Percentiles rank a stretch among this genome's conserved stretches.
phyloP scores from a whole-genome alignment of 305 asterid genomes.

The Solanum aculeatissimum region DNA sequence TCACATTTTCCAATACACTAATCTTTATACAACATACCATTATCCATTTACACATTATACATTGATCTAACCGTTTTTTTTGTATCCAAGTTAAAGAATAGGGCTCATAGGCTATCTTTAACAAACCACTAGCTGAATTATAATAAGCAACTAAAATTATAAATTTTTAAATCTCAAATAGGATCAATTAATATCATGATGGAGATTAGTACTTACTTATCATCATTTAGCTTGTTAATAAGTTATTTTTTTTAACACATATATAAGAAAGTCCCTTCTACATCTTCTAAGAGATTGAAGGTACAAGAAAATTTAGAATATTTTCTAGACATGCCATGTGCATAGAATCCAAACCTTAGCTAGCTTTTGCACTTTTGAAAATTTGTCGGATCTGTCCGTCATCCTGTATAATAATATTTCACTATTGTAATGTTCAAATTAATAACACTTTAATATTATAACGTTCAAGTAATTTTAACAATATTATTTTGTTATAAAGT shows the following conservation, averaged over 20 bases:
- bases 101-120: not conserved
- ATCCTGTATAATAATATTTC: not conserved
- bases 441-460: too few species aligned
- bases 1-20: too few species aligned
- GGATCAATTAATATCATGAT: not conserved
- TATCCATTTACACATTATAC: too few species aligned
- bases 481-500: too few species aligned
- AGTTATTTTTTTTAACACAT: too few species aligned
- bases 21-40: too few species aligned
- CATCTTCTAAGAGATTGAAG: not conserved
- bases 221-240: not conserved
- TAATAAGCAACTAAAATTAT: not conserved
- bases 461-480: too few species aligned
- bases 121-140: not conserved
- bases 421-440: too few species aligned
- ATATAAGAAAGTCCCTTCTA: not conserved
- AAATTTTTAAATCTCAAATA: not conserved
- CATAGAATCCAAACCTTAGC: not conserved
- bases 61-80: too few species aligned
- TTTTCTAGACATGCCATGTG: not conserved
- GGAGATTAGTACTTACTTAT: not conserved
- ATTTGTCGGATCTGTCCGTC: not conserved
- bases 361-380: not conserved
- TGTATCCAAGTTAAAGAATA: not conserved
- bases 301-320: not conserved